A percentile compares a stretch with the other conserved stretches of the same genome.
These are phyloP conservation scores for Botrytis deweyae DNA, from an alignment of 2,329 filamentous ascomycete species.

Conservation along the genomic window DNA sequence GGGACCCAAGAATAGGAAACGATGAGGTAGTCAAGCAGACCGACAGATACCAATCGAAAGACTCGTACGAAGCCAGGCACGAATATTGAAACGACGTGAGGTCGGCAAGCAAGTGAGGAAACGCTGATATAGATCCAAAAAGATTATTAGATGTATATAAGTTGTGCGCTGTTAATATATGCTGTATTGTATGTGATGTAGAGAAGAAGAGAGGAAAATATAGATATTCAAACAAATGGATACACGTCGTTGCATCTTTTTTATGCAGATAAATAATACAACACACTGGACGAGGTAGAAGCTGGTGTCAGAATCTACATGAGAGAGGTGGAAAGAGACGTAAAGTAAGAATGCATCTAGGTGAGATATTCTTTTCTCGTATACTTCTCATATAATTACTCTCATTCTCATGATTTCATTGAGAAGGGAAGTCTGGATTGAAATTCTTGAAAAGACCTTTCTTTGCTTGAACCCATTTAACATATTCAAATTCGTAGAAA, in stretches of 20 bases:
- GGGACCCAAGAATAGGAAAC: background rate
- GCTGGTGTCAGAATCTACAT: background rate
- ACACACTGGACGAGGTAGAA: background rate
- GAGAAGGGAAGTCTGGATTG: background rate
- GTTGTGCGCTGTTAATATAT: background rate
- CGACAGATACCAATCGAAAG: background rate
- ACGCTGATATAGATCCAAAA: background rate
- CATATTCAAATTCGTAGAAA: background rate
- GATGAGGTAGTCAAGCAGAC: background rate
- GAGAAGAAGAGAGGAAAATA: too few relatives aligned
- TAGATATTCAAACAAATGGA: background rate
- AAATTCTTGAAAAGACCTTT: background rate
- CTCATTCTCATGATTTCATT: too few relatives aligned
- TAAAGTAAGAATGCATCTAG: background rate
- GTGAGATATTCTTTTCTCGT: background rate
- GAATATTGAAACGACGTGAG: background rate
- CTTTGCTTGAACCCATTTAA: background rate
- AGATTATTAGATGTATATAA: background rate
- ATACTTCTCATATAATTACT: background rate
- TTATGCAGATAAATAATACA: background rate
- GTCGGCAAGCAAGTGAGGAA: background rate
- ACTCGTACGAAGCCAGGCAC: background rate
- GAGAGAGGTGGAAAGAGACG: background rate
- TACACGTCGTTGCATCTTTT: background rate
- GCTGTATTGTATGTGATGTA: background rate